Conservation (phyloP, 202 grass and related monocot species). For the Schoenoplectus triqueter region DNA sequence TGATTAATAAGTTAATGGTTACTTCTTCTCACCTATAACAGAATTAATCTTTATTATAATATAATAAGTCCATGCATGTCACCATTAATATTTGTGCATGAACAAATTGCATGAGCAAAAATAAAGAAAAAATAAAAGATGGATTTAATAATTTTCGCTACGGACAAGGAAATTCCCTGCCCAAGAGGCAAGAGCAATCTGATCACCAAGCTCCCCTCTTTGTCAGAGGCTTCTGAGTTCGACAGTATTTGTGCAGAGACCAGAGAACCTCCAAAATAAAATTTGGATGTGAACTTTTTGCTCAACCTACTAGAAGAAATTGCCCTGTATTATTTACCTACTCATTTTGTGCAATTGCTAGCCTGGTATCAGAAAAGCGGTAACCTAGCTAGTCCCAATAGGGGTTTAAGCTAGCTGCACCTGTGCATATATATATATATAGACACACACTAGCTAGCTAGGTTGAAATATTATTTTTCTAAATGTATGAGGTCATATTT, state of each 20-base stretch:
- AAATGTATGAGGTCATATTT: conserved; percentile 24
- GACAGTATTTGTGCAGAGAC: conserved; percentile 9
- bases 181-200: neutral
- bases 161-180: conserved; percentile 24
- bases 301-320: conserved; percentile 14
- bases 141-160: neutral
- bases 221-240: conserved; percentile 22
- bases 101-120: neutral
- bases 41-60: too few species aligned
- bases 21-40: too few species aligned
- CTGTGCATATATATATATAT: neutral
- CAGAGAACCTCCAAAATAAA: conserved; percentile 9
- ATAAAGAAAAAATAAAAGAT: neutral
- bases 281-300: neutral
- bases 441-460: neutral
- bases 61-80: too few species aligned
- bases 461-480: neutral
- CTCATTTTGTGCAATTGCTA: conserved; percentile 21
- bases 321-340: conserved; percentile 7
- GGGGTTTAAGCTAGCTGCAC: neutral
- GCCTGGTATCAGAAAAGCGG: conserved; percentile 18
- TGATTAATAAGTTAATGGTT: too few species aligned
- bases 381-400: conserved; percentile 5
- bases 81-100: too few species aligned
- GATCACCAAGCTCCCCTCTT: neutral